Base-by-base conservation (phyloP, 441 rosid species). In the Adansonia madagascariensis region DNA sequence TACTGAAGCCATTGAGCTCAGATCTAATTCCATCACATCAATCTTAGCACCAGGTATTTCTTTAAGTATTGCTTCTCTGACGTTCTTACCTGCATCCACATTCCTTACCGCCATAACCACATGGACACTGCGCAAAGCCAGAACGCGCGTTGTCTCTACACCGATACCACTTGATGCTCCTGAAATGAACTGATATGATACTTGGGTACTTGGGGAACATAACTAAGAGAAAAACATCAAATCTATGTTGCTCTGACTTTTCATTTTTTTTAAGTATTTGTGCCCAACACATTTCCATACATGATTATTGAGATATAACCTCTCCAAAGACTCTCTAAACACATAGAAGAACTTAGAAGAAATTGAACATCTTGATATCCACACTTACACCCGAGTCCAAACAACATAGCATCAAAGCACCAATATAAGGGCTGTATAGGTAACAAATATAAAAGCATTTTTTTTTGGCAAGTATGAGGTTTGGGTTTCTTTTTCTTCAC, bases 91-190 rank as follows among this genome's bases (percentile, higher is more conserved):
- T 39, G 89, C 88, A 59, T 85, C 80, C 80, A 87, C 73, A 77
- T 89, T 93, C 86, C 95, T 87, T 22, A 90, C 91, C 0, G 85
- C 97, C 93, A 90, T 86, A 55, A 91, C 82, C 15, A 91, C 93
- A 57, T 86, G 91, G 35, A 87, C 91, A 66, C 94, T 93, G 22
- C 86, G 90, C 74, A 89, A 77, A 10, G 95, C 91, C 57, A 93
- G 92, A 77, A 90, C 91, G 6, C 91, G 87, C 0, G 91, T 70
- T 31, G 97, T 91, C 81, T 91, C 97, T 6, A 79, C 55, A 17
- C 93, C 93, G 11, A 93, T 86, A 62, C 96, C 96, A 77, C 93
- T 91, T 0, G 97, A 88, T 62, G 91, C 93, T 76, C 93, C 96
- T 91, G 83, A 69, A 80, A 78, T 46, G 67, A 61, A n/a, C 57